Evolutionary conservation across 2,329 filamentous ascomycete genomes (phyloP).

Genomic region (Triangularia verruculosa): DNA sequence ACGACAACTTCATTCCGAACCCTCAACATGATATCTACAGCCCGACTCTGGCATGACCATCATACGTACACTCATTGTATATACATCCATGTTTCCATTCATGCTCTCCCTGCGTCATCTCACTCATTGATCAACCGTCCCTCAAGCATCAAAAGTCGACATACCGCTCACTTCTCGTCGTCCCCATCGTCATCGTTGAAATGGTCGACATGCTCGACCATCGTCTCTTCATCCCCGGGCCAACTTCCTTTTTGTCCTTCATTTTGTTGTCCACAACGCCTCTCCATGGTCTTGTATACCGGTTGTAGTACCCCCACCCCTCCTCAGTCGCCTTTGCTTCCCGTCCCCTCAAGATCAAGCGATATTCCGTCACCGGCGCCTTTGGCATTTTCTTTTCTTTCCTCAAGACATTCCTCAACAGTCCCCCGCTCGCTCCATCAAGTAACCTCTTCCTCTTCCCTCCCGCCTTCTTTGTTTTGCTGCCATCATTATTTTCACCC

Average conservation of each 20-base stretch:
- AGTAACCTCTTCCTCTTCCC: neutral
- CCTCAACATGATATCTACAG: neutral
- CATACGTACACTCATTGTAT: neutral
- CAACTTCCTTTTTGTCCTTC: slow-evolving; percentile 12
- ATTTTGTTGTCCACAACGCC: slow-evolving; percentile 20
- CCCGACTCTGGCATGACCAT: neutral
- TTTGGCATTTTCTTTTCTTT: neutral
- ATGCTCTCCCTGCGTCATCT: neutral
- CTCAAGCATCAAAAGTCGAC: slow-evolving; percentile 15
- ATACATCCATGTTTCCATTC: neutral
- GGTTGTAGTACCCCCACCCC: slow-evolving; percentile 23
- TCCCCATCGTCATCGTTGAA: neutral
- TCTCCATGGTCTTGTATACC: slow-evolving; percentile 24
- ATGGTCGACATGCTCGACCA: slow-evolving; percentile 14
- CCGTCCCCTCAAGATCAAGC: slow-evolving; percentile 22
- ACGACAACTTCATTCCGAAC: neutral
- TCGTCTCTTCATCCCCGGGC: slow-evolving; percentile 6
- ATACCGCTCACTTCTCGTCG: slow-evolving; percentile 13
- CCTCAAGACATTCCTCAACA: neutral
- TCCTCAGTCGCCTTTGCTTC: slow-evolving; percentile 19
- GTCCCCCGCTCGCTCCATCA: neutral
- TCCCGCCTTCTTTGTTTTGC: neutral
- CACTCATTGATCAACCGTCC: neutral
- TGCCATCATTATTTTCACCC: neutral
- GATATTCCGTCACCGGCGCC: slow-evolving; percentile 22